Conservation (phyloP, 2,329 filamentous ascomycete species). For the Aspergillus niger region DNA sequence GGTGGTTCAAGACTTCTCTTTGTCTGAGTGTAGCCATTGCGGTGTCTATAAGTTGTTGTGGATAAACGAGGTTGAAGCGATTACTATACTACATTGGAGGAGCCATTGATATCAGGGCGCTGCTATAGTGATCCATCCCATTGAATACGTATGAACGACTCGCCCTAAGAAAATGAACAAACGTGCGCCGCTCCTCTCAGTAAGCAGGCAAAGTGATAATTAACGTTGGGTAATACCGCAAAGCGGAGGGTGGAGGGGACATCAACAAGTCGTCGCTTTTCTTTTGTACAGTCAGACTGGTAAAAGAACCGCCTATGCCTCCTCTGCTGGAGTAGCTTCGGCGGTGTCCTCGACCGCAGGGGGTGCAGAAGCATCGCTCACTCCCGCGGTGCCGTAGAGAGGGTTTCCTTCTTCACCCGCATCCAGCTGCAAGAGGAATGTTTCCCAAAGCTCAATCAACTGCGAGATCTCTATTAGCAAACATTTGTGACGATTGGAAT, state of each 20-base stretch:
- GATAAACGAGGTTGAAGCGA: neutral
- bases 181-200: constrained; percentile 18
- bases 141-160: constrained; percentile 16
- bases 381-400: constrained; percentile 42
- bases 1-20: neutral
- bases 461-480: constrained; percentile 40
- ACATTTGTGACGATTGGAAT: neutral
- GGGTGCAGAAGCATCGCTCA: constrained; percentile 22
- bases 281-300: constrained; percentile 20
- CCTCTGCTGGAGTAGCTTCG: constrained; percentile 20
- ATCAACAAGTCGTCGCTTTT: constrained; percentile 14
- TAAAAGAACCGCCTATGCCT: constrained; percentile 17
- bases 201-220: constrained; percentile 2
- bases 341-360: constrained; percentile 17
- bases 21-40: neutral
- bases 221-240: constrained; percentile 5
- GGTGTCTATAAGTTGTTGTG: neutral
- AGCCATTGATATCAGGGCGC: constrained; percentile 9
- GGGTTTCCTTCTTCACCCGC: constrained; percentile 77
- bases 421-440: constrained; percentile 93
- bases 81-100: neutral
- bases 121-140: constrained; percentile 13
- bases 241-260: neutral
- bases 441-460: constrained; percentile 93
- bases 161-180: constrained; percentile 15